Conservation (phyloP, 345 rosid species). For the Boechera retrofracta region DNA sequence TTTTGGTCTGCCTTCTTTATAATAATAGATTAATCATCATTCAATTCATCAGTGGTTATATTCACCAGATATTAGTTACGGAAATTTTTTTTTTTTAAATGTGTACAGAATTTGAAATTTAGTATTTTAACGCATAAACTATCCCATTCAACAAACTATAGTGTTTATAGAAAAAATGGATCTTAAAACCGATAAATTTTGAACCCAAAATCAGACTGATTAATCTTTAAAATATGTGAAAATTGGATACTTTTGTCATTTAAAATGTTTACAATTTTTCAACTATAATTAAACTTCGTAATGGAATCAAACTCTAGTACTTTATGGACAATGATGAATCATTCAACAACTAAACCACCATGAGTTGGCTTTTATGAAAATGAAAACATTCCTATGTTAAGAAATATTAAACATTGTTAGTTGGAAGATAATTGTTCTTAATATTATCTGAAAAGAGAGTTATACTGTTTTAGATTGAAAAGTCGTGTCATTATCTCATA, state of each 20-base stretch:
- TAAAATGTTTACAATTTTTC: too few relatives aligned
- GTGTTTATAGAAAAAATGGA: too few relatives aligned
- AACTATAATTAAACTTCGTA: too few relatives aligned
- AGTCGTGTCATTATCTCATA: background rate
- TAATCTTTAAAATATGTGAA: too few relatives aligned
- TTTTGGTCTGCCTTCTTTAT: background rate
- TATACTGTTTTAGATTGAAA: background rate
- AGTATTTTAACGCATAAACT: background rate
- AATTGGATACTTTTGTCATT: too few relatives aligned
- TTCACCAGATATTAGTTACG: background rate
- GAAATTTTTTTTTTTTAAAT: background rate
- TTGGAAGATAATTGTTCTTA: background rate
- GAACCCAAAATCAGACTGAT: too few relatives aligned
- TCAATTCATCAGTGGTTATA: constrained; percentile 6
- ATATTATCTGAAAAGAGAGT: background rate
- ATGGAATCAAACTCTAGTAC: too few relatives aligned
- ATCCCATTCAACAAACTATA: background rate
- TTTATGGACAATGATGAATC: background rate
- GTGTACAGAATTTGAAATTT: background rate
- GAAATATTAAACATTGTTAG: background rate
- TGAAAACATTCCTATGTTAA: background rate
- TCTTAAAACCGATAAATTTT: too few relatives aligned
- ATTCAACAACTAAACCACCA: background rate
- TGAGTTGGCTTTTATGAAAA: background rate
- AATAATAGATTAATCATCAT: constrained; percentile 2